Evolutionary conservation across 1,284 basidiomycete species (phyloP).

Genomic region (Cryptococcus floricola): DNA sequence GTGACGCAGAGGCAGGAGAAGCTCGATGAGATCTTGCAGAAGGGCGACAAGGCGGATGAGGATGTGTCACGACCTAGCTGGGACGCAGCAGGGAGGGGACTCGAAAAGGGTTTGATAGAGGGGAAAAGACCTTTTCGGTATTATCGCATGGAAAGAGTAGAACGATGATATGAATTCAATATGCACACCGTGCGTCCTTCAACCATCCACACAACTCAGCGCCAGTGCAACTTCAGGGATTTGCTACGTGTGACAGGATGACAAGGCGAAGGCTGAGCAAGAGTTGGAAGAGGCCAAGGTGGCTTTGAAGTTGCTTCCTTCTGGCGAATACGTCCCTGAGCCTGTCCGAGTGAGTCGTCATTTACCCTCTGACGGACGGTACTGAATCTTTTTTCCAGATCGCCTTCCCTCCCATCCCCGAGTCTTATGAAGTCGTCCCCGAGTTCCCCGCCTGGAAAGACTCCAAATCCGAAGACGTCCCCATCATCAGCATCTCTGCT

Average conservation of each 20-base stretch:
- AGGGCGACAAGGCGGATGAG: slow-evolving; percentile 22
- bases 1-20: slow-evolving; percentile 25
- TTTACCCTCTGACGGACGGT: slow-evolving; percentile 4
- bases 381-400: slow-evolving; percentile 47
- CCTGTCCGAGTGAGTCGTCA: slow-evolving; percentile 44
- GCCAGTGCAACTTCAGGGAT: too few relatives aligned
- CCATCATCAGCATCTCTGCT: slow-evolving; percentile 67
- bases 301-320: slow-evolving; percentile 52
- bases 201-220: too few relatives aligned
- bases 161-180: too few relatives aligned
- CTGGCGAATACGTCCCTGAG: slow-evolving; percentile 57
- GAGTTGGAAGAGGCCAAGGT: slow-evolving; percentile 44
- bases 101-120: too few relatives aligned
- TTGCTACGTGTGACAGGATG: too few relatives aligned
- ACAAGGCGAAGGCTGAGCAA: slow-evolving; percentile 35
- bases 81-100: too few relatives aligned
- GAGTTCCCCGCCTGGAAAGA: slow-evolving; percentile 45
- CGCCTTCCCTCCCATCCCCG: slow-evolving; percentile 59
- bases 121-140: too few relatives aligned
- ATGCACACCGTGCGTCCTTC: too few relatives aligned
- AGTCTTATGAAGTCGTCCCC: slow-evolving; percentile 50
- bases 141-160: too few relatives aligned
- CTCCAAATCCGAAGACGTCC: slow-evolving; percentile 54
- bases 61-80: too few relatives aligned
- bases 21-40: slow-evolving; percentile 21